These are phyloP conservation scores for Aspergillus sp. DNA, from an alignment of 2,329 filamentous ascomycete genomes.

Conservation along the genomic window DNA sequence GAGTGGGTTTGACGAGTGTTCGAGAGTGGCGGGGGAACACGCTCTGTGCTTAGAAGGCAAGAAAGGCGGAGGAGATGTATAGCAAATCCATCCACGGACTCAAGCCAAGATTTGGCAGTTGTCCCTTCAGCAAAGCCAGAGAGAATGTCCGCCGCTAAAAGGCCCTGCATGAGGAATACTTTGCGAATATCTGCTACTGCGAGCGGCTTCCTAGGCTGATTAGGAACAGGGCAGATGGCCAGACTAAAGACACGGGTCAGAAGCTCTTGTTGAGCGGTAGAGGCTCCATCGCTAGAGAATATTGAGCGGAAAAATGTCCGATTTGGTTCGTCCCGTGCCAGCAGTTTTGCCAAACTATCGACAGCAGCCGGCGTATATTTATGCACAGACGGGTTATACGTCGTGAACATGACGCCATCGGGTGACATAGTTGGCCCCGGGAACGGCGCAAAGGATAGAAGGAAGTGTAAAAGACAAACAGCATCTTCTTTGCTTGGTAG, in stretches of 20 bases:
- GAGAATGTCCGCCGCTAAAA: slow-evolving; percentile 86
- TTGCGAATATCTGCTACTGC: slow-evolving; percentile 79
- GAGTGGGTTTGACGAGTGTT: slow-evolving; percentile 36
- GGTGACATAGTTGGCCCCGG: slow-evolving; percentile 63
- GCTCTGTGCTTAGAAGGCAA: slow-evolving; percentile 67
- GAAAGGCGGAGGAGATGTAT: slow-evolving; percentile 75
- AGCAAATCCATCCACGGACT: slow-evolving; percentile 79
- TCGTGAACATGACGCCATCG: slow-evolving; percentile 69
- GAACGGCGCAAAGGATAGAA: slow-evolving; percentile 83
- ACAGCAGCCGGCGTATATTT: slow-evolving; percentile 87
- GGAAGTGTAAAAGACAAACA: slow-evolving; percentile 79
- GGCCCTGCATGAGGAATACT: slow-evolving; percentile 85
- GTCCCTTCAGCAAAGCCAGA: slow-evolving; percentile 72
- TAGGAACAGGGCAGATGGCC: slow-evolving; percentile 80
- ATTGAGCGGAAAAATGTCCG: slow-evolving; percentile 79
- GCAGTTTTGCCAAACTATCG: slow-evolving; percentile 84
- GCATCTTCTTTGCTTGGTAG: slow-evolving; percentile 86
- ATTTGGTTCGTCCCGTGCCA: slow-evolving; percentile 93
- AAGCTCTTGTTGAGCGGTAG: slow-evolving; percentile 70
- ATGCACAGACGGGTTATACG: slow-evolving; percentile 78
- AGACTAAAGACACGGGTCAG: slow-evolving; percentile 85
- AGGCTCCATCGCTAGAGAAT: slow-evolving; percentile 69
- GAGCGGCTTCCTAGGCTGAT: slow-evolving; percentile 61
- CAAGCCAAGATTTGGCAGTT: slow-evolving; percentile 76
- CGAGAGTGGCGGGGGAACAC: slow-evolving; percentile 43